A percentile compares a stretch with the other conserved stretches of the same genome.
phyloP scores from a whole-genome alignment of 1,284 basidiomycete species.

The Leccinum huronense region DNA sequence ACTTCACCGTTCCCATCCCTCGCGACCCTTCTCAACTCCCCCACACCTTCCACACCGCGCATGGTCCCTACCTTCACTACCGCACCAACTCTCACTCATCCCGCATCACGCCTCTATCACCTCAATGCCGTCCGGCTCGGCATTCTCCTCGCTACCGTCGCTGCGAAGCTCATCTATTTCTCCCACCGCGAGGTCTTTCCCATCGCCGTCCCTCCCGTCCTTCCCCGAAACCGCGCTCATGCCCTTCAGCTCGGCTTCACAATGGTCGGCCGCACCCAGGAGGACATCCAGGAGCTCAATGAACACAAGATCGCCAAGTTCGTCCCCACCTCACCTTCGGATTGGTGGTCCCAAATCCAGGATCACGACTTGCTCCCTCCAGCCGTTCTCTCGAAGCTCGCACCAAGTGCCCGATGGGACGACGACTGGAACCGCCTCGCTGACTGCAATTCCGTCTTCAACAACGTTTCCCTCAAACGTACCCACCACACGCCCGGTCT shows the following conservation, averaged over 20 bases:
- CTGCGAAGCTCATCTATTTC: slow-evolving; percentile 64
- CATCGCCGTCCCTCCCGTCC: slow-evolving; percentile 44
- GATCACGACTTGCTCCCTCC: slow-evolving; percentile 38
- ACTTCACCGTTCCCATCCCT: slow-evolving; percentile 53
- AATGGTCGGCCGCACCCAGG: slow-evolving; percentile 47
- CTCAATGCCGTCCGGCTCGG: slow-evolving; percentile 37
- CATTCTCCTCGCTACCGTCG: slow-evolving; percentile 50
- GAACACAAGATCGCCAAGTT: slow-evolving; percentile 34
- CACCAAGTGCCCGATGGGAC: slow-evolving; percentile 50
- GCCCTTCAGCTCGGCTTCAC: slow-evolving; percentile 35
- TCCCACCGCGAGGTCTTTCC: slow-evolving; percentile 52
- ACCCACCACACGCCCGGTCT: slow-evolving; percentile 50
- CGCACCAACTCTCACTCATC: slow-evolving; percentile 33
- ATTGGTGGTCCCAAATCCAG: slow-evolving; percentile 30
- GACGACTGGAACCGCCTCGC: slow-evolving; percentile 56
- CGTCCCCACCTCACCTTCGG: slow-evolving; percentile 36
- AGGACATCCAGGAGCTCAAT: slow-evolving; percentile 62
- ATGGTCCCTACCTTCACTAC: slow-evolving; percentile 60
- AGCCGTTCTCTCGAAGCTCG: slow-evolving; percentile 27
- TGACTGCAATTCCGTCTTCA: slow-evolving; percentile 48
- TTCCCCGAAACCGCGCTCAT: slow-evolving; percentile 48
- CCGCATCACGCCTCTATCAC: slow-evolving; percentile 41
- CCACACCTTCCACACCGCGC: slow-evolving; percentile 46
- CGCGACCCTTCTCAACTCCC: slow-evolving; percentile 22
- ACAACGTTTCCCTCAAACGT: slow-evolving; percentile 41